Percentiles rank a stretch among this genome's conserved stretches.
These are phyloP conservation scores for Mrakia hoshinonis DNA, from an alignment of 768 basidiomycete species.

Conservation along the genomic window DNA sequence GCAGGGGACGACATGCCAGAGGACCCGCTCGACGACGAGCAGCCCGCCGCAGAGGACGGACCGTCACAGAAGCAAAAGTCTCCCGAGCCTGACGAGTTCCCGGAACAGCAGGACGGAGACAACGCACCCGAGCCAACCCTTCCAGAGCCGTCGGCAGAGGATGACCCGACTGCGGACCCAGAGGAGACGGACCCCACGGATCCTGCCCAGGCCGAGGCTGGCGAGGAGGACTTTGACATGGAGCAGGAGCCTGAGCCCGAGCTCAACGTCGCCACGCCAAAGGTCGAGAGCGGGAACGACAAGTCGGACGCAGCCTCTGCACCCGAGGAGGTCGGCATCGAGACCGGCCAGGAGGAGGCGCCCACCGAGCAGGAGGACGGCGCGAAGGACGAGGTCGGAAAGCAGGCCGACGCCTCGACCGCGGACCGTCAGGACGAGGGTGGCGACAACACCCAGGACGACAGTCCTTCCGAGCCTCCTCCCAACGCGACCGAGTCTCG, in stretches of 20 bases:
- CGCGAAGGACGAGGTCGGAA: conserved; percentile 28
- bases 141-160: conserved; percentile 15
- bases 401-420: conserved; percentile 23
- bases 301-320: conserved; percentile 27
- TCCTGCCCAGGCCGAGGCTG: conserved; percentile 37
- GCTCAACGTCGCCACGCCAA: conserved; percentile 24
- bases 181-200: conserved; percentile 36
- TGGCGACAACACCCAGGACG: conserved; percentile 27
- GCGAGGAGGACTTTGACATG: conserved; percentile 43
- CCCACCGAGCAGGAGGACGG: conserved; percentile 28
- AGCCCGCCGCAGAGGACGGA: background rate
- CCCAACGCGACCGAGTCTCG: conserved; percentile 26
- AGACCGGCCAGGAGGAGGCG: conserved; percentile 29
- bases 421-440: conserved; percentile 24
- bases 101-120: conserved; percentile 15
- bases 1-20: conserved; percentile 13
- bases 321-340: conserved; percentile 31
- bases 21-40: conserved; percentile 19
- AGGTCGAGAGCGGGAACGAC: conserved; percentile 30
- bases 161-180: conserved; percentile 15
- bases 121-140: conserved; percentile 12
- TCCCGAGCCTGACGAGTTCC: conserved; percentile 24
- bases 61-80: conserved; percentile 25
- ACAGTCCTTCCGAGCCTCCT: conserved; percentile 24
- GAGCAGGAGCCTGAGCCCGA: conserved; percentile 37